Base-by-base conservation (phyloP, 768 basidiomycete genomes). In the Mycena amicta region DNA sequence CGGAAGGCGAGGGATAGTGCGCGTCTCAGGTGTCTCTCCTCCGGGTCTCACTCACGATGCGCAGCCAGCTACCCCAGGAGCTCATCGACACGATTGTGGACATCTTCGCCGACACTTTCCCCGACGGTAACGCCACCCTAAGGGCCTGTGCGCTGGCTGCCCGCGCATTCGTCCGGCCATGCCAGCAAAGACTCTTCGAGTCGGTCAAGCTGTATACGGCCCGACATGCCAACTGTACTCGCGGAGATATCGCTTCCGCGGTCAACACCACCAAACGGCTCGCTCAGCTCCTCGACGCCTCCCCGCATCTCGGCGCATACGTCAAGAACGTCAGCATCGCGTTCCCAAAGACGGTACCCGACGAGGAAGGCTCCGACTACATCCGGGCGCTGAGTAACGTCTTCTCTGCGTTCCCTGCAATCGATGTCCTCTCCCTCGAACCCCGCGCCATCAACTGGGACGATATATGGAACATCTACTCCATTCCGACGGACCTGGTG, bases 81-180 rank as follows among this genome's bases (percentile, higher is more conserved):
- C 43, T 58, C 31, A 53, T 53, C 43, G 57, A 58, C 26, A 37
- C 52, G 15, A 50, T 59, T 4, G 29, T 59, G 45, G 47, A 54
- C 20, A 27, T 27, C 22, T 18, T 58, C 29, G 51, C 52, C 22
- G 23, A 15, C 6, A 5, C 43, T 5, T 22, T 39, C 1, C 13
- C 20, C 5, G 40, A 45, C 3, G 33, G 11, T 1, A 15, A 30
- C 31, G 22, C 8, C 37, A 49, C 45, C 15, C 28, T 53, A 11
- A 18, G 51, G 3, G 23, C 45, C 3, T 58, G 57, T 20, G 27
- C 57, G 1, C 16, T 58, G 5, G 52, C 39, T 18, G 3, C 51
- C 20, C 52, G 51, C 8, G 22, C 57, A 28, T 58, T 58, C 22
- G 41, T 40, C 27, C 43, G 43, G 13, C 57, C 43, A 23, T 52